A percentile compares a stretch with the other conserved stretches of the same genome.
These are phyloP conservation scores for Candida nitratophila DNA, from an alignment of 805 yeast species.

Conservation along the genomic window DNA sequence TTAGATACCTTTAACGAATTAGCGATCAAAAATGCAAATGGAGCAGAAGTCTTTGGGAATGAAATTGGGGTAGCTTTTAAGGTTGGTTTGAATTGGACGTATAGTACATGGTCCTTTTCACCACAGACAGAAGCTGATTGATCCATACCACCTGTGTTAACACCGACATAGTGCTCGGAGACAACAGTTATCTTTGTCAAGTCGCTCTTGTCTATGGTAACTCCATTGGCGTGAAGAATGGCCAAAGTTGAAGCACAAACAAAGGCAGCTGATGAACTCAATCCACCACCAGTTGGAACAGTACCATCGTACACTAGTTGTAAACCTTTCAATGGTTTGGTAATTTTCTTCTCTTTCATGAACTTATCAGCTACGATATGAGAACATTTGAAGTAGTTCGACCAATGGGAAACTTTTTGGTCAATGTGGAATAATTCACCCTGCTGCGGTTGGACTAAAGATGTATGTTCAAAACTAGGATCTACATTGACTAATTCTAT, in stretches of 20 bases:
- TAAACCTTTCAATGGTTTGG: conserved; percentile 35
- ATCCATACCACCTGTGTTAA: conserved; percentile 77
- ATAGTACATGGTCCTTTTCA: conserved; percentile 46
- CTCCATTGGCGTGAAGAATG: conserved; percentile 45
- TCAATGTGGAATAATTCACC: conserved; percentile 41
- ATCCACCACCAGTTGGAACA: conserved; percentile 69
- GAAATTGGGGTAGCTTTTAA: conserved; percentile 46
- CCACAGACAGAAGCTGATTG: conserved; percentile 70
- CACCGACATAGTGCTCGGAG: conserved; percentile 67
- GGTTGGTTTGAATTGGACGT: conserved; percentile 54
- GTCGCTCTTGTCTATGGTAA: conserved; percentile 35
- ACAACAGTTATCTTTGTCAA: conserved; percentile 55
- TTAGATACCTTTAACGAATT: conserved; percentile 57
- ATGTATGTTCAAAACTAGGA: conserved; percentile 27
- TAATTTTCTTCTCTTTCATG: conserved; percentile 18
- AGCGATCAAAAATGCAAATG: conserved; percentile 50
- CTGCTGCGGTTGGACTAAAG: conserved; percentile 32
- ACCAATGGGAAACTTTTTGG: conserved; percentile 47
- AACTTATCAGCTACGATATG: conserved; percentile 50
- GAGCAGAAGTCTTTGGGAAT: conserved; percentile 40
- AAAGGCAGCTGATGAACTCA: conserved; percentile 67
- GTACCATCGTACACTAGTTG: conserved; percentile 50
- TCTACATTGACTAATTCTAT: conserved; percentile 28
- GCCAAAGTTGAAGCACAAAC: conserved; percentile 59
- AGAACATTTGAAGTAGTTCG: conserved; percentile 64